Evolutionary conservation across 164 flowering plant species (phyloP).

Genomic region (Annona squamosa): DNA sequence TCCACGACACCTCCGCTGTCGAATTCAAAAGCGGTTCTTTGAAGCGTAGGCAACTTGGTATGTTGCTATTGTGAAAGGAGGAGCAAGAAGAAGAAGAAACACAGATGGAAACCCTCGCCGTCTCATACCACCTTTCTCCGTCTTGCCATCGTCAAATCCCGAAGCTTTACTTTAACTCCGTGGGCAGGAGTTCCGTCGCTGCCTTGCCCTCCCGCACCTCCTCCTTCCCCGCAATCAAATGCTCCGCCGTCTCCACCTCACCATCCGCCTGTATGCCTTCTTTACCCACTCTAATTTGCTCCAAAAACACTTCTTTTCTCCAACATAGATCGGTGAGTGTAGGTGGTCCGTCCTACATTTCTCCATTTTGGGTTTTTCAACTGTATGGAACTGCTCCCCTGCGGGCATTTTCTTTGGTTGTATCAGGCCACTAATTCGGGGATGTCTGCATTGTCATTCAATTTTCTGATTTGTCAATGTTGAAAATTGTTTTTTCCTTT

Average conservation of each 20-base stretch:
- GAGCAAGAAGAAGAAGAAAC: too few species aligned
- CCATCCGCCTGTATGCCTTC: neutral
- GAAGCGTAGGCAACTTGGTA: too few species aligned
- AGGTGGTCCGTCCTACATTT: too few species aligned
- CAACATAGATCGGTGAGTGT: too few species aligned
- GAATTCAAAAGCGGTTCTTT: too few species aligned
- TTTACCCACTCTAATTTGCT: neutral
- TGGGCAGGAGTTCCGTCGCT: neutral
- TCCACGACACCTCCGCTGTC: too few species aligned
- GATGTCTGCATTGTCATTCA: neutral
- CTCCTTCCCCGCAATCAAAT: constrained; percentile 4
- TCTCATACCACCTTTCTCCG: constrained; percentile 4
- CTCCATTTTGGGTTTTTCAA: too few species aligned
- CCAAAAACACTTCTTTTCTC: neutral
- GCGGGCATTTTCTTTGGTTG: neutral
- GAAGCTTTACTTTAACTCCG: neutral
- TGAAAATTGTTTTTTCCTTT: neutral
- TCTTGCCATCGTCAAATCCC: neutral
- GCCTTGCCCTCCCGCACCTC: neutral
- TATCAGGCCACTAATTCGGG: neutral
- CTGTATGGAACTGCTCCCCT: neutral
- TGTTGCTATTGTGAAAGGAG: too few species aligned
- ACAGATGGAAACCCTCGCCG: constrained; percentile 12
- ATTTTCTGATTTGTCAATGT: neutral
- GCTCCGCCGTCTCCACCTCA: constrained; percentile 7